These are phyloP conservation scores for Eutrema salsugineum DNA, from an alignment of 441 rosid species.

Conservation along the genomic window DNA sequence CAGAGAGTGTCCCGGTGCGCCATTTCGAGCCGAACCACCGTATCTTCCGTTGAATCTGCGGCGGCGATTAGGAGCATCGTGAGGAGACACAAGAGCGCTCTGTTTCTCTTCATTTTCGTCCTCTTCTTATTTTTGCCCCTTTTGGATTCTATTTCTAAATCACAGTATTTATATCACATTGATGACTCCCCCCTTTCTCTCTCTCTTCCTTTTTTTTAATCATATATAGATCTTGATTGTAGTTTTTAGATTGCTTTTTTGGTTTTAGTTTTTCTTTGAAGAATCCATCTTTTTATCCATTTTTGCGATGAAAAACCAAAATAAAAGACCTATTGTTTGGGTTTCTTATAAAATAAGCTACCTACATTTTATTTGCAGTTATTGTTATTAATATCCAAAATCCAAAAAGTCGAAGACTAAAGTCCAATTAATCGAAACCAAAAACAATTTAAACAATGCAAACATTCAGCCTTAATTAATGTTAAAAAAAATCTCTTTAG, in stretches of 20 bases:
- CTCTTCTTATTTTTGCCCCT: conserved; percentile 7
- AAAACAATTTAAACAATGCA: background rate
- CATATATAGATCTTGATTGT: background rate
- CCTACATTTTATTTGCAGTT: no score
- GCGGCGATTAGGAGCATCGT: conserved; percentile 5
- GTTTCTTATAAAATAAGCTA: background rate
- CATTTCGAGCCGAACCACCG: conserved; percentile 10
- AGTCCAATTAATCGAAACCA: background rate
- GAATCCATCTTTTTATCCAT: background rate
- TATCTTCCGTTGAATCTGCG: background rate
- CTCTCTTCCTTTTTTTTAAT: conserved; percentile 1
- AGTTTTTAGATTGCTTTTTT: background rate
- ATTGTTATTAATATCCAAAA: background rate
- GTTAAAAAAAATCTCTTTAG: no score
- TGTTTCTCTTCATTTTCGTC: conserved; percentile 18
- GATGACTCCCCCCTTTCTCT: background rate
- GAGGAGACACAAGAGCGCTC: conserved; percentile 6
- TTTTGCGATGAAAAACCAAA: background rate
- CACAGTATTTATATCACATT: conserved; percentile 27
- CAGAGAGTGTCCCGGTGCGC: conserved; percentile 14
- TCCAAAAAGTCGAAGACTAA: background rate
- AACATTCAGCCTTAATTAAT: no score
- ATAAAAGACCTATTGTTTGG: background rate
- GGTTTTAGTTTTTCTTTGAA: background rate
- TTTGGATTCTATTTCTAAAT: conserved; percentile 11